A percentile compares a stretch with the other conserved stretches of the same genome.
phyloP scores from a whole-genome alignment of 78 protist genomes.

The Chrysochromulina tobinii region DNA sequence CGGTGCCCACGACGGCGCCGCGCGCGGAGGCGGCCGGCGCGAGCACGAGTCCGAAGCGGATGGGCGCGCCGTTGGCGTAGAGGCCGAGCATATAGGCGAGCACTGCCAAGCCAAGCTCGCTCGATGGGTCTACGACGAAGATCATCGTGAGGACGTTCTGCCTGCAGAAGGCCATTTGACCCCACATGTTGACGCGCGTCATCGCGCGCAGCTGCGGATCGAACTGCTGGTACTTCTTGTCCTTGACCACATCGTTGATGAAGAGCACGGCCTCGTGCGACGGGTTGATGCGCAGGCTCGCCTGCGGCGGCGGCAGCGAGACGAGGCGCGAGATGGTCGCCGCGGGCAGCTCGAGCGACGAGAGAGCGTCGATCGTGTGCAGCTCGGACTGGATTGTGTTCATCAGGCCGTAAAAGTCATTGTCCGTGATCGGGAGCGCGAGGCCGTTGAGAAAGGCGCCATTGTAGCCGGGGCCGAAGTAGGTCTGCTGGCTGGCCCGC shows the following conservation, averaged over 20 bases:
- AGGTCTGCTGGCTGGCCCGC: not conserved
- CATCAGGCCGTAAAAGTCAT: not conserved
- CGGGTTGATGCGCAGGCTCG: not conserved
- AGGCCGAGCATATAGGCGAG: not conserved
- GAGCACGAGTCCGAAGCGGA: not conserved
- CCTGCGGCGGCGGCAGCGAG: not conserved
- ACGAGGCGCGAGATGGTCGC: not conserved
- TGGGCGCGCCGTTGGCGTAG: not conserved
- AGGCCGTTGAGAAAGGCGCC: constrained; percentile 1
- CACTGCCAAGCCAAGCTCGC: not conserved
- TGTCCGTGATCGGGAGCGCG: not conserved
- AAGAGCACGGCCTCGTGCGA: not conserved
- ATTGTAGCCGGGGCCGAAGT: not conserved
- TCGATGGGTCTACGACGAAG: not conserved
- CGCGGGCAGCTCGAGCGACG: not conserved
- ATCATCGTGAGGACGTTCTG: not conserved
- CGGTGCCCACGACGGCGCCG: not conserved
- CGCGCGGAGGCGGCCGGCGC: not conserved
- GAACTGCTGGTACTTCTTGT: not conserved
- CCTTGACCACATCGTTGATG: not conserved
- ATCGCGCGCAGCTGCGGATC: not conserved
- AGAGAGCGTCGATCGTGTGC: not conserved
- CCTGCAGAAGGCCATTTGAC: not conserved
- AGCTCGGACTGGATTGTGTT: not conserved
- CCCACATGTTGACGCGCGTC: not conserved